Evolutionary conservation across 306 rosid genomes (phyloP), one percentile per base, ranked within the genome.

Genomic region (Glycine latifolia): DNA sequence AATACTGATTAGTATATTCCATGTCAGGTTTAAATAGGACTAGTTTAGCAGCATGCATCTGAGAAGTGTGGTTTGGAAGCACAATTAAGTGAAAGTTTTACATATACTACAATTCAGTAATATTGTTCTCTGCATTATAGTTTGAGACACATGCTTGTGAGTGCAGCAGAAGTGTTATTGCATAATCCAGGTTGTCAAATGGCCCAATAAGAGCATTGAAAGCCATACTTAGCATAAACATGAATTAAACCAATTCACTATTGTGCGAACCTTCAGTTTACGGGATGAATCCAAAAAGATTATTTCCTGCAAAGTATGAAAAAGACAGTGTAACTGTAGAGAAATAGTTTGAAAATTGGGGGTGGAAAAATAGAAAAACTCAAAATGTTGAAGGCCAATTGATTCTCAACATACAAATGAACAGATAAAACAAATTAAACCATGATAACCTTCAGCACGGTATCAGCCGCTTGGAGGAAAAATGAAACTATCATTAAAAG

Each of bases 391-490:
- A 35, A 0, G 39, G 39, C 39, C 4, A 35, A 35, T 35, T 35
- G 39, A 35, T 35, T 35, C 39, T 35, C 39, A 35, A 35, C 39
- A 35, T 35, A 3, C 39, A 35, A 35, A 35, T 35, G 39, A 35
- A 35, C 39, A 35, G 39, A 35, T 35, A 35, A 35, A 35, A 4
- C 39, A 35, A 35, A 35, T 26, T 26, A 26, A 26, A 74, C 60
- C 67, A 43, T 70, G 79, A 82, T 79, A 83, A 94, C 98, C 98
- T 92, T 94, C 73, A 94, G 61, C 47, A 94, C 93, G 0, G 97
- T 89, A 81, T 87, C 94, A 31, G 97, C 97, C 14, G 98, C 98
- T 89, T 92, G 98, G 81, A 94, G 88, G 55, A 91, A 89, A 85
- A 92, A 94, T 60, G 98, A 94, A 84, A 92, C 65, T 74, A 89